A percentile compares a stretch with the other conserved stretches of the same genome.
phyloP scores from a whole-genome alignment of 2,329 filamentous ascomycete species.

The Diaporthe aspalathi region DNA sequence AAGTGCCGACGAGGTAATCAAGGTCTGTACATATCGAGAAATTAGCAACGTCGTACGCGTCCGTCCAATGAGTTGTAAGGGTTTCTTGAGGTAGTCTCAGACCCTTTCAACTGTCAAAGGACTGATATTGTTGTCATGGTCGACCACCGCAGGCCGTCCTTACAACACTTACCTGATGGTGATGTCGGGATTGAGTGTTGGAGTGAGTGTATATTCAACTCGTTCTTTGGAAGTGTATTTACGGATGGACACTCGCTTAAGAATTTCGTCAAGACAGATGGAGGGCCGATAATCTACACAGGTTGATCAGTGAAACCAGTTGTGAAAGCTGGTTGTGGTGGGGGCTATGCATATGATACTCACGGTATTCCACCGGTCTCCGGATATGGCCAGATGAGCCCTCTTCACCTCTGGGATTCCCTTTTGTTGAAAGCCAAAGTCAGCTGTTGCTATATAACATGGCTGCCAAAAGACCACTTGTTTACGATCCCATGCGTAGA shows the following conservation, averaged over 20 bases:
- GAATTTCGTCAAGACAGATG: not conserved
- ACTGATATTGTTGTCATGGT: not conserved
- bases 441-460: no score
- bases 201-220: not conserved
- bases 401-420: not conserved
- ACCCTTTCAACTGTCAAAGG: not conserved
- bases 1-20: not conserved
- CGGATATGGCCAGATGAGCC: not conserved
- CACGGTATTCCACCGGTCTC: not conserved
- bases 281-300: not conserved
- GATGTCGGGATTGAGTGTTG: not conserved
- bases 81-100: no score
- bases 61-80: no score
- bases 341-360: no score
- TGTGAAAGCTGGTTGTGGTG: no score
- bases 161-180: not conserved
- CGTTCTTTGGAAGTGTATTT: not conserved
- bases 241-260: not conserved
- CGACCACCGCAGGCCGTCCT: no score
- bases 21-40: not conserved
- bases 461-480: no score
- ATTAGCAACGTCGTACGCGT: no score
- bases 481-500: no score
- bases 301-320: no score
- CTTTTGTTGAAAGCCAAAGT: no score